Evolutionary conservation across 768 basidiomycete species (phyloP).

Genomic region (Mycena rebaudengoi): DNA sequence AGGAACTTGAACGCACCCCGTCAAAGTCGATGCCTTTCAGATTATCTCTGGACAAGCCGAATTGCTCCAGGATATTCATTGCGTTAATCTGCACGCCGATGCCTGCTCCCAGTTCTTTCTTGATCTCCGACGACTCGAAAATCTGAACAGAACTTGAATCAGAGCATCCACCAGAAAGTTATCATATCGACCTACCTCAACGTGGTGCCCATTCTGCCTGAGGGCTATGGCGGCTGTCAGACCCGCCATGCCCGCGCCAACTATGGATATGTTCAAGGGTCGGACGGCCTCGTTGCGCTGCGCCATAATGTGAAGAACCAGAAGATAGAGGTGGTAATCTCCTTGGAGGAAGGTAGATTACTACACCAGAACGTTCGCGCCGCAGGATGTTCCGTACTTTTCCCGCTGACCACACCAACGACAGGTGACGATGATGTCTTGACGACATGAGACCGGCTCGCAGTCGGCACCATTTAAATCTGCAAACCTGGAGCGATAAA

Average conservation of each 20-base stretch:
- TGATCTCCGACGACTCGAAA: slow-evolving; percentile 14
- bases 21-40: slow-evolving; percentile 11
- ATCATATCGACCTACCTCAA: not conserved
- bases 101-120: slow-evolving; percentile 16
- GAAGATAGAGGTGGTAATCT: too few species aligned
- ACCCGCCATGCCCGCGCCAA: slow-evolving; percentile 20
- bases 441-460: too few species aligned
- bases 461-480: too few species aligned
- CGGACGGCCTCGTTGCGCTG: not conserved
- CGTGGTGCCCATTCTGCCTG: slow-evolving; percentile 12
- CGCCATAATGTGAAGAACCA: too few species aligned
- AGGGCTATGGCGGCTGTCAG: slow-evolving; percentile 15
- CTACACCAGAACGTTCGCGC: too few species aligned
- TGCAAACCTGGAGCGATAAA: too few species aligned
- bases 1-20: slow-evolving; percentile 16
- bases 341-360: too few species aligned
- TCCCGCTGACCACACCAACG: too few species aligned
- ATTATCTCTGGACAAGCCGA: not conserved
- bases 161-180: not conserved
- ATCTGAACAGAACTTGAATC: not conserved
- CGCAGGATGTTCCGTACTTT: too few species aligned
- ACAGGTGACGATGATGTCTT: too few species aligned
- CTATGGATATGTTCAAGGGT: slow-evolving; percentile 13
- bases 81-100: slow-evolving; percentile 15
- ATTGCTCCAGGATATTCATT: slow-evolving; percentile 13